Evolutionary conservation across 371 early-diverging fungal genomes (phyloP), one percentile per base, ranked within the genome.

Genomic region (Syncephalastrum racemosum): DNA sequence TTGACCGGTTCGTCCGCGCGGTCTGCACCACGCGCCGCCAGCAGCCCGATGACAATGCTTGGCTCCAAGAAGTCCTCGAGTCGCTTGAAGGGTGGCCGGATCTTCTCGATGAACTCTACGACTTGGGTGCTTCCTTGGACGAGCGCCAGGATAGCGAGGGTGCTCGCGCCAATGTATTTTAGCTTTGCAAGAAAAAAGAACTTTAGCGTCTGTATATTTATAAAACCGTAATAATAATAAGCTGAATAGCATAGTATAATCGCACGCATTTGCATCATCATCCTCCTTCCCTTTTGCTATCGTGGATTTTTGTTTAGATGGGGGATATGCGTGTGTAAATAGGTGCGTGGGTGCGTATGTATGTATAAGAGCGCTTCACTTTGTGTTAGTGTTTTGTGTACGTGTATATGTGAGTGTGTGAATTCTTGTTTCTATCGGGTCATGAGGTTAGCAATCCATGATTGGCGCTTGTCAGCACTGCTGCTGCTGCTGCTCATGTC

Each of bases 371-470:
- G 36, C 36, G 36, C 36, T 10, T 31, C 36, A 31, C 10, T 31
- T 8, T 31, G 36, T 31, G 10, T 31, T 8, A 8, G 10, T 31
- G 36, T 31, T 31, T 31, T 31, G 36, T 18, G 43, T 27, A 40
- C 12, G 42, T 23, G 53, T 54, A 54, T 53, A 44, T 54, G 44
- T 54, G 7, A 25, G 22, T 4, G 13, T 58, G 27, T 31, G 31
- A 31, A 31, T 31, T 31, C 31, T 31, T 4, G 4, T 31, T 10
- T 58, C 58, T 73, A 73, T 64, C 67, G 62, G 18, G 73, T 61
- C 65, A 73, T 73, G 27, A 69, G 67, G n/a, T 67, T 63, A 50
- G 67, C 51, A 23, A 76, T 67, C 76, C 76, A 73, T 31, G 76
- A 76, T 16, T 59, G 63, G 43, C 73, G 73, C 39, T 68, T 68